Percentiles rank a stretch among this genome's conserved stretches.
phyloP scores from a whole-genome alignment of 176 grass and related monocot genomes.

The Musa acuminata region DNA sequence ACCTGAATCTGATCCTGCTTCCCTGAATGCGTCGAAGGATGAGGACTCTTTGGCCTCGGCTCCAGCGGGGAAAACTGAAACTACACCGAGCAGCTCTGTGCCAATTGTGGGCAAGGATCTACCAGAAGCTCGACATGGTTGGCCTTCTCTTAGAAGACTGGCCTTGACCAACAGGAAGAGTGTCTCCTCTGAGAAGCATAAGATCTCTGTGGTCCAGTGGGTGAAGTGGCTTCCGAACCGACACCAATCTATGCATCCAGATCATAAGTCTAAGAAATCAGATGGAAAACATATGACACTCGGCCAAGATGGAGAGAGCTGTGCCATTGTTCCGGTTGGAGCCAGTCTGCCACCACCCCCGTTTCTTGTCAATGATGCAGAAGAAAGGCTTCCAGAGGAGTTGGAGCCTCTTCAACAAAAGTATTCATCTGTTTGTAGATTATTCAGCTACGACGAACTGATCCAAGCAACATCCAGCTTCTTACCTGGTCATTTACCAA shows the following conservation, averaged over 20 bases:
- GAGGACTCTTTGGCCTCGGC: slow-evolving; percentile 15
- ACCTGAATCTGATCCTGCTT: slow-evolving; percentile 12
- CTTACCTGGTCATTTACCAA: slow-evolving; percentile 46
- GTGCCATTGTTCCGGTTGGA: slow-evolving; percentile 14
- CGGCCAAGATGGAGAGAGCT: slow-evolving; percentile 31
- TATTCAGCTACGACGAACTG: slow-evolving; percentile 64
- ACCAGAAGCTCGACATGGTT: slow-evolving; percentile 42
- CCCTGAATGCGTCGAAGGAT: slow-evolving; percentile 15
- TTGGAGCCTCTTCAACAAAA: slow-evolving; percentile 51
- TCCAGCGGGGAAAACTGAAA: slow-evolving; percentile 21
- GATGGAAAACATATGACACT: slow-evolving; percentile 28
- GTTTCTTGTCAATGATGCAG: slow-evolving; percentile 28
- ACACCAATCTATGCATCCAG: slow-evolving; percentile 40
- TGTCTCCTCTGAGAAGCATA: slow-evolving; percentile 60
- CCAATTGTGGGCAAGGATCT: slow-evolving; percentile 27
- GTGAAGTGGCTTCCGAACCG: slow-evolving; percentile 57
- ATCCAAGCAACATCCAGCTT: slow-evolving; percentile 65
- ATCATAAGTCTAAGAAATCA: slow-evolving; percentile 46
- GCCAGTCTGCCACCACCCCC: slow-evolving; percentile 28
- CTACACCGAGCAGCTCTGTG: slow-evolving; percentile 26
- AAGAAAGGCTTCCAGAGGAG: slow-evolving; percentile 53
- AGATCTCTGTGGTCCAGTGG: slow-evolving; percentile 66
- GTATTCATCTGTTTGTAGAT: slow-evolving; percentile 51
- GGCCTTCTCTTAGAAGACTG: slow-evolving; percentile 38
- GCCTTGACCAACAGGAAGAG: slow-evolving; percentile 57